Percentiles rank a stretch among this genome's conserved stretches.
These are phyloP conservation scores for Cylindrotheca closterium DNA, from an alignment of 108 stramenopile species.

Conservation along the genomic window DNA sequence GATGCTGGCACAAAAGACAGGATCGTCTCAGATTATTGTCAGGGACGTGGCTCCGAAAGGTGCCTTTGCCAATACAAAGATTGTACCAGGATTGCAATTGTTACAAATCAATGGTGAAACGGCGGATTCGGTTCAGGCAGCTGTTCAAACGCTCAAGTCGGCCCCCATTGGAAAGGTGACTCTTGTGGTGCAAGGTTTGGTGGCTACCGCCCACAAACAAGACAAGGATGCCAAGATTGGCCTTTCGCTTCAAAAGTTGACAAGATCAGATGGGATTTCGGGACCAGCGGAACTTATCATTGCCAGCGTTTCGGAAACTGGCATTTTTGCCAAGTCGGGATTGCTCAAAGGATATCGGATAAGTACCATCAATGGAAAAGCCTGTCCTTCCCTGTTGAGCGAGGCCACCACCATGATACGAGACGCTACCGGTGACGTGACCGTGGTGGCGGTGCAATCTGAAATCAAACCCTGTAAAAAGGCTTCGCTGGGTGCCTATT, in stretches of 20 bases:
- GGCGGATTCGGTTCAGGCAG: background rate
- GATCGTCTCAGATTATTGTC: background rate
- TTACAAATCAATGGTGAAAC: background rate
- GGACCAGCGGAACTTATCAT: background rate
- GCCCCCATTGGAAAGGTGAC: background rate
- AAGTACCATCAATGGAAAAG: constrained; percentile 1
- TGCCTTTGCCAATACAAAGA: background rate
- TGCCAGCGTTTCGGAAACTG: background rate
- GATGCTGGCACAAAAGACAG: background rate
- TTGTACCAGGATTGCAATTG: background rate
- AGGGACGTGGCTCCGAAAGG: background rate
- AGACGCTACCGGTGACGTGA: background rate
- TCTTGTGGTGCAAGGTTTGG: background rate
- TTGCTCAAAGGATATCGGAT: background rate
- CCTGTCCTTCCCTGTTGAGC: background rate
- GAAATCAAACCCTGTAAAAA: background rate
- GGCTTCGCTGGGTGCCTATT: background rate
- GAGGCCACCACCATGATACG: constrained; percentile 1
- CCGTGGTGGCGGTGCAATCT: constrained; percentile 6
- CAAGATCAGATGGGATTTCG: background rate
- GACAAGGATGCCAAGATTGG: background rate
- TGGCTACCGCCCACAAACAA: background rate
- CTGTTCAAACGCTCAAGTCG: background rate
- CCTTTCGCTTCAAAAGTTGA: background rate
- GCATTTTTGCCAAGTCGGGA: background rate